phyloP scores from a whole-genome alignment of 2,329 filamentous ascomycete genomes.

The Zopfia rhizophila region DNA sequence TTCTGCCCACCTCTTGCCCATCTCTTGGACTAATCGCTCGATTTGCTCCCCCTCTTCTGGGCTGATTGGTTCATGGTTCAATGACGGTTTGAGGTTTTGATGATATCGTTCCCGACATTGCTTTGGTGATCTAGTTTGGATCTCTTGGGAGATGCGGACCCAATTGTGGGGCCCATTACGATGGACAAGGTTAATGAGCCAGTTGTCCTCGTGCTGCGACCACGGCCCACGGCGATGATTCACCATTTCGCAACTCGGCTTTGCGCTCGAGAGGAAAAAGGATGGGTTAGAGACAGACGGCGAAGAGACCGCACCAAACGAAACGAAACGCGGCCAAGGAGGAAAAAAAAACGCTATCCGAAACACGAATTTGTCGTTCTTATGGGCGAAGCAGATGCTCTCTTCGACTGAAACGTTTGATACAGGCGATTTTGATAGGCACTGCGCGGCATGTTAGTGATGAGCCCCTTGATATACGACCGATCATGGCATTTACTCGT shows the following conservation, averaged over 20 bases:
- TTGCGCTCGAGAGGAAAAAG: too few relatives aligned
- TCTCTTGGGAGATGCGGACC: conserved; percentile 82
- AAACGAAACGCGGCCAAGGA: neutral
- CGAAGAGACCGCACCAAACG: neutral
- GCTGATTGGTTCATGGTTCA: conserved; percentile 79
- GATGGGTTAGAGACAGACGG: neutral
- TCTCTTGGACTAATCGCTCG: conserved; percentile 77
- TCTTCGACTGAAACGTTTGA: too few relatives aligned
- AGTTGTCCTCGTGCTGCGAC: conserved; percentile 79
- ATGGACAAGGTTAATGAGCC: conserved; percentile 75
- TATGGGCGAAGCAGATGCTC: too few relatives aligned
- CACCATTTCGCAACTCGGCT: conserved; percentile 54
- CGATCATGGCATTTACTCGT: too few relatives aligned
- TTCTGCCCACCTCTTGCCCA: conserved; percentile 92
- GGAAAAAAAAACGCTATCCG: too few relatives aligned
- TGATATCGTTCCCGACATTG: conserved; percentile 95
- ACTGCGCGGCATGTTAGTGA: too few relatives aligned
- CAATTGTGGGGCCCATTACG: conserved; percentile 84
- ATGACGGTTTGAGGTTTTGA: conserved; percentile 89
- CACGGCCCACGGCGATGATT: conserved; percentile 81
- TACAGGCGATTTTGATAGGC: too few relatives aligned
- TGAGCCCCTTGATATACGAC: too few relatives aligned
- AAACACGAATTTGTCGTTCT: too few relatives aligned
- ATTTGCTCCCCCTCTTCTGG: conserved; percentile 80
- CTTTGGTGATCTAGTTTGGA: conserved; percentile 85